Base-by-base conservation (phyloP, 306 rosid species). In the Purshia tridentata region DNA sequence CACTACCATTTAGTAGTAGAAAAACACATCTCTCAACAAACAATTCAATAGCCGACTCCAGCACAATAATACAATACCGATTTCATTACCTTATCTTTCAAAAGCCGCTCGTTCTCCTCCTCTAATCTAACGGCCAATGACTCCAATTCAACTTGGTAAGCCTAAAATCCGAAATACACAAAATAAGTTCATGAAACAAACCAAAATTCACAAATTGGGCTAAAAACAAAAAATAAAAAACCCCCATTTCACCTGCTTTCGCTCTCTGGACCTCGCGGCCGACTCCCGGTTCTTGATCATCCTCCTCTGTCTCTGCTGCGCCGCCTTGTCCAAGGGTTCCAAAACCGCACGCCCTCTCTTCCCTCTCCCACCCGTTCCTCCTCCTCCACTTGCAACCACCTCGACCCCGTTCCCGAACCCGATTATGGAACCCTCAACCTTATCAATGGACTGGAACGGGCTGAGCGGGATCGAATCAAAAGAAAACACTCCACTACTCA, bases 111-210 rank as follows among this genome's bases (percentile, higher is more conserved):
- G 62, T 89, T 85, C 81, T 94, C 97, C 78, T 89, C 96, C 88
- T 89, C 92, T 49, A 94, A 85, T 44, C 73, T 88, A 74, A 88
- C 88, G 2, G 89, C 91, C 80, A 94, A 76, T 0, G 95, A 71
- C 81, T 94, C 99, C 81, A 94, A 80, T 74, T 94, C 99, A 29
- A 80, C 90, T 81, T 94, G 96, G 69, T 94, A 89, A 42, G 99
- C 99, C 98, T 91, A 73, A 63, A 85, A 65, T 70, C 48, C 42
- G 35, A 71, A 55, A 70, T 42, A 37, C n/a, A 9, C 35, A 65
- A 23, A 74, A 18, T 40, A 35, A 51, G 52, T 50, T 23, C 39
- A 67, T 3, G 9, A 2, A 16, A 53, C 14, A 52, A 12, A 11
- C 69, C 50, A 8, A 22, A 29, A 35, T 42, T 9, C 20, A 29